Evolutionary conservation across 1,284 basidiomycete genomes (phyloP).

Genomic region (Trametes polyzona): DNA sequence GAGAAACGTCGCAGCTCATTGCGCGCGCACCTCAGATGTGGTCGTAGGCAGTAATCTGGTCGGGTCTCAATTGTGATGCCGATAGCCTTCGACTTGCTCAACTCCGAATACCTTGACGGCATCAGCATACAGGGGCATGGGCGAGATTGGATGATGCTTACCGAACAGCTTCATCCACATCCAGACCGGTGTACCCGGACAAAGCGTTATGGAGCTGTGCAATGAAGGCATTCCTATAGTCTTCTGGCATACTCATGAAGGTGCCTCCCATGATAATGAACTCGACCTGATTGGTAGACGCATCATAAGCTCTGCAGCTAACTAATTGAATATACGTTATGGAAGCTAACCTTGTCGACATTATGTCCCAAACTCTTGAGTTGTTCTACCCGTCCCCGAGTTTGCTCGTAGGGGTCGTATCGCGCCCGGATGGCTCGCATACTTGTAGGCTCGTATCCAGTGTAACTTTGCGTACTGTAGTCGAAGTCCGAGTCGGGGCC

Average conservation of each 20-base stretch:
- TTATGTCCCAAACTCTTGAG: conserved; percentile 93
- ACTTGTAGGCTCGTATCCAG: conserved; percentile 96
- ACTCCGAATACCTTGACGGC: conserved; percentile 81
- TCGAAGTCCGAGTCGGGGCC: conserved; percentile 99
- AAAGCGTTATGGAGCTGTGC: conserved; percentile 98
- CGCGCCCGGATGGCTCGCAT: conserved; percentile 98
- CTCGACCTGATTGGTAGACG: conserved; percentile 67
- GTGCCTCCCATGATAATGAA: conserved; percentile 99
- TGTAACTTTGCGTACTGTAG: conserved; percentile 98
- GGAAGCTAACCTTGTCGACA: conserved; percentile 84
- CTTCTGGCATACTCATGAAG: conserved; percentile 99
- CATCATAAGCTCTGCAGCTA: too few species aligned
- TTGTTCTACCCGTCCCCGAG: conserved; percentile 93
- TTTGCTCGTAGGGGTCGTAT: conserved; percentile 99
- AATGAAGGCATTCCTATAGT: conserved; percentile 92
- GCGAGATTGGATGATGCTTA: conserved; percentile 38
- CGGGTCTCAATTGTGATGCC: conserved; percentile 99
- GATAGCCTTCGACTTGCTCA: conserved; percentile 97
- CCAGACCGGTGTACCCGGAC: conserved; percentile 90
- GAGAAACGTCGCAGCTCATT: conserved; percentile 12
- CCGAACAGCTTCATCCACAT: conserved; percentile 97
- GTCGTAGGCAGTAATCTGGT: conserved; percentile 97
- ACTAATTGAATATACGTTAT: conserved; percentile 2
- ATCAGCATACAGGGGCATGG: conserved; percentile 1
- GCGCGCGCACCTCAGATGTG: conserved; percentile 79